Base-by-base conservation (phyloP, 2,329 filamentous ascomycete species). In the Diplocarpon mali region DNA sequence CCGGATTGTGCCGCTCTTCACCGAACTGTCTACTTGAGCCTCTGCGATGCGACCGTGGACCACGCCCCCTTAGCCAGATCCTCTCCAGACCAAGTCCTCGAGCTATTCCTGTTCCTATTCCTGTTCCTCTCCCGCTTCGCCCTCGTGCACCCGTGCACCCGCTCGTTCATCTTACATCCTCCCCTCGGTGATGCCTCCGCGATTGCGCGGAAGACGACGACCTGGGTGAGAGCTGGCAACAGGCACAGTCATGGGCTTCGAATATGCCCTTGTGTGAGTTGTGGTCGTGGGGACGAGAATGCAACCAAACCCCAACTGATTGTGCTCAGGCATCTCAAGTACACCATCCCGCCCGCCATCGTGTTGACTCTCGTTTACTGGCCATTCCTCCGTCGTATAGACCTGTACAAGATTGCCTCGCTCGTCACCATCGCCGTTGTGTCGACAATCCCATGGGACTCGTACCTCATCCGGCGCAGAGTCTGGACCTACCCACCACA, bases 391-490 rank as follows among this genome's bases (percentile, higher is more conserved):
- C 81, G 75, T 15, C 69, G 66, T 30, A 65, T 78, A 44, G 80
- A 85, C 58, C 56, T 75, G 32, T 80, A 77, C 62, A 80, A 80
- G 57, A 72, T 80, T 42, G 53, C 64, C 28, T 78, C 76, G 51
- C 65, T 85, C 40, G 68, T 82, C 47, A 64, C 68, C 15, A 69
- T 85, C 51, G 80, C 82, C 15, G 76, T 87, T 38, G 56, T 70
- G 20, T 74, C 81, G 3, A 85, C 83, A 0, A 77, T 81, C 20
- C 83, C 83, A 28, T 88, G 83, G 83, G 83, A 87, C 56, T 83
- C 80, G 8, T 85, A 85, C 61, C 70, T 87, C 34, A 83, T 88
- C 54, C 73, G 71, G 52, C 75, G 69, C 43, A 66, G 69, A 36
- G 73, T 87, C 57, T 87, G 83, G 83, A 79, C 76, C 9, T 88